A percentile compares a stretch with the other conserved stretches of the same genome.
Conservation (phyloP, 164 flowering plant species). For the Piper longum region DNA sequence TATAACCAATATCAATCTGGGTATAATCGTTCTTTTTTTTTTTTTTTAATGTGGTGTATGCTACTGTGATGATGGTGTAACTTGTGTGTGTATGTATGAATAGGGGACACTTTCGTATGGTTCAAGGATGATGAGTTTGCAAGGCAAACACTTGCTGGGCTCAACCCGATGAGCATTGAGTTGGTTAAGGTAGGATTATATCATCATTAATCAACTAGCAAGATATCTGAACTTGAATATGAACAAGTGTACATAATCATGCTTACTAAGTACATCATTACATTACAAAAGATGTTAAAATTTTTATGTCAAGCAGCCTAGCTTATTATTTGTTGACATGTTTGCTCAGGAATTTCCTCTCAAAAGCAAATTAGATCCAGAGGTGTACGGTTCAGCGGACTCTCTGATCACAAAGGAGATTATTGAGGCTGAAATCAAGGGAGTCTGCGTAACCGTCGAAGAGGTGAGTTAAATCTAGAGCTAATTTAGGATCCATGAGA, state of each 20-base stretch:
- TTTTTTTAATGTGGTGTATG: not conserved
- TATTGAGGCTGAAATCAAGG: constrained; percentile 18
- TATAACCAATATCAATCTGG: not conserved
- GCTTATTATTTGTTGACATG: not conserved
- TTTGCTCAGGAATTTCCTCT: constrained; percentile 30
- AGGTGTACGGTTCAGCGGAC: constrained; percentile 25
- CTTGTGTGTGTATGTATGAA: constrained; percentile 8
- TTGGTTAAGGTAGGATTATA: constrained; percentile 27
- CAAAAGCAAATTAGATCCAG: constrained; percentile 24
- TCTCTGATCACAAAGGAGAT: constrained; percentile 23
- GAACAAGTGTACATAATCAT: no score
- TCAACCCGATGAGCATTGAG: constrained; percentile 31
- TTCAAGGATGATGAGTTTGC: constrained; percentile 32
- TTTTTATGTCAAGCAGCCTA: no score
- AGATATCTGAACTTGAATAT: no score
- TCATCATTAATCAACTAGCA: not conserved
- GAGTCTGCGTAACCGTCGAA: constrained; percentile 14
- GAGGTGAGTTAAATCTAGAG: constrained; percentile 12
- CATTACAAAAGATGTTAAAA: no score
- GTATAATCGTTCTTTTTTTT: not conserved
- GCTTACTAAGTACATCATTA: no score
- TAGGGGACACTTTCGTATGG: constrained; percentile 43
- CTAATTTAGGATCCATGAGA: not conserved
- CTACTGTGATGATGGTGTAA: not conserved
- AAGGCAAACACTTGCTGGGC: constrained; percentile 42